Evolutionary conservation across 2,329 filamentous ascomycete genomes (phyloP).

Genomic region (Hypomyces perniciosus): DNA sequence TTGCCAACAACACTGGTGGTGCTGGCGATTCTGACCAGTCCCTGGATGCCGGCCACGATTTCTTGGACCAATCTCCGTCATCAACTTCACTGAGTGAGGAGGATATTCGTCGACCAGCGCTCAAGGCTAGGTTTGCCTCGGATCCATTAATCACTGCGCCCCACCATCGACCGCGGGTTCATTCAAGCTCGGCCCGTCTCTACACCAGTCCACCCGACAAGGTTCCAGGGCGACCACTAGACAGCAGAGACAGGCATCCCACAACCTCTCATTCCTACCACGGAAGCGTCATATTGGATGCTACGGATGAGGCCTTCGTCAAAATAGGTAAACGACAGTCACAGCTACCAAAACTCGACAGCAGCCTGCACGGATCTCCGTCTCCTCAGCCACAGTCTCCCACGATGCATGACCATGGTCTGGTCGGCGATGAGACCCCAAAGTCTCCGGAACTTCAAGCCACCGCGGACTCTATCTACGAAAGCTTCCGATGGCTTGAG

Average conservation of each 20-base stretch:
- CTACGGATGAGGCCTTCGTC: slow-evolving; percentile 22
- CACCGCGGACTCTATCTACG: slow-evolving; percentile 51
- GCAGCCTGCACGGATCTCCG: not conserved
- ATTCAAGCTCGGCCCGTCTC: slow-evolving; percentile 15
- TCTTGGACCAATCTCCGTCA: slow-evolving; percentile 19
- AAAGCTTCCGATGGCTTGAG: slow-evolving; percentile 69
- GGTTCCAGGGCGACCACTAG: not conserved
- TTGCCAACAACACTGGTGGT: slow-evolving; percentile 44
- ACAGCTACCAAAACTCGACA: slow-evolving; percentile 18
- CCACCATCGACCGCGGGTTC: slow-evolving; percentile 1
- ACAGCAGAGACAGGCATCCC: slow-evolving; percentile 13
- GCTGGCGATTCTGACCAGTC: slow-evolving; percentile 25
- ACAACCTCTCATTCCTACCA: slow-evolving; percentile 27
- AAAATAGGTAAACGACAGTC: slow-evolving; percentile 22
- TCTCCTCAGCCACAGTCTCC: slow-evolving; percentile 7
- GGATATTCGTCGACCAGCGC: slow-evolving; percentile 3
- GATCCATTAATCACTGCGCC: slow-evolving; percentile 5
- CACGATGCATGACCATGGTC: slow-evolving; percentile 22
- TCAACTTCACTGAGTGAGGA: slow-evolving; percentile 12
- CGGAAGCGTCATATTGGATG: slow-evolving; percentile 46
- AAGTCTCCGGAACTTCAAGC: slow-evolving; percentile 15
- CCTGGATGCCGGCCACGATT: slow-evolving; percentile 21
- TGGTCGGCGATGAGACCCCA: slow-evolving; percentile 15
- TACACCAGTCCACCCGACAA: slow-evolving; percentile 1
- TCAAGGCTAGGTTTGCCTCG: slow-evolving; percentile 8